Percentiles rank a stretch among this genome's conserved stretches.
Conservation (phyloP, 108 stramenopile species). For the Nannochloropsis gaditana region DNA sequence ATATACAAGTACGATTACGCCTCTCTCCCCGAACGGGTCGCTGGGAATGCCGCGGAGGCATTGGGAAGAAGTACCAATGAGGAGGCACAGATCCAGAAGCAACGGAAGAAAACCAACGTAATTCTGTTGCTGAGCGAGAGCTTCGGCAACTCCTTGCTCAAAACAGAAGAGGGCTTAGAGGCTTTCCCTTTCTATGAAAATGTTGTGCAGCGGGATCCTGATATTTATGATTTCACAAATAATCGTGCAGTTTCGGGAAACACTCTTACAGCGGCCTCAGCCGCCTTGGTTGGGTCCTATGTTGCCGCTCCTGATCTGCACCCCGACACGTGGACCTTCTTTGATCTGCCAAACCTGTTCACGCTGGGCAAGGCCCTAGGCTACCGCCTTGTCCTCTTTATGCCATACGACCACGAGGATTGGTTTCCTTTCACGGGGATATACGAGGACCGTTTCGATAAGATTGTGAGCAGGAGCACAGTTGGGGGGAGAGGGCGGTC, state of each 20-base stretch:
- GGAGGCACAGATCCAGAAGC: neutral
- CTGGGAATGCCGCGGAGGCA: neutral
- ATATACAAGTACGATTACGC: neutral
- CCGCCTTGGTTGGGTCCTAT: neutral
- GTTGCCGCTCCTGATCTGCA: neutral
- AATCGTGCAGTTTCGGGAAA: neutral
- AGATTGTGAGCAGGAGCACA: neutral
- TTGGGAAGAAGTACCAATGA: neutral
- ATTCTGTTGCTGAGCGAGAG: neutral
- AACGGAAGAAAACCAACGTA: neutral
- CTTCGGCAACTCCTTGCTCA: neutral
- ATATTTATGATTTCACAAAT: constrained; percentile 13
- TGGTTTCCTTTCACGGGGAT: neutral
- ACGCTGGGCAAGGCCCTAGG: neutral
- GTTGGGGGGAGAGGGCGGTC: neutral
- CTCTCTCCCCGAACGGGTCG: neutral
- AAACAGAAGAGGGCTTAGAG: neutral
- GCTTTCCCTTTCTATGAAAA: neutral
- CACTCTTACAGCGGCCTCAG: neutral
- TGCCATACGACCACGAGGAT: neutral
- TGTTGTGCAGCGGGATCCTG: neutral
- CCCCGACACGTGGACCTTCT: neutral
- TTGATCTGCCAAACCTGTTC: neutral
- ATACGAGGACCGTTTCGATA: neutral
- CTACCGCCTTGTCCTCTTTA: neutral